These are phyloP conservation scores for Leccinum arenicola DNA, from an alignment of 768 basidiomycete species.

Conservation along the genomic window DNA sequence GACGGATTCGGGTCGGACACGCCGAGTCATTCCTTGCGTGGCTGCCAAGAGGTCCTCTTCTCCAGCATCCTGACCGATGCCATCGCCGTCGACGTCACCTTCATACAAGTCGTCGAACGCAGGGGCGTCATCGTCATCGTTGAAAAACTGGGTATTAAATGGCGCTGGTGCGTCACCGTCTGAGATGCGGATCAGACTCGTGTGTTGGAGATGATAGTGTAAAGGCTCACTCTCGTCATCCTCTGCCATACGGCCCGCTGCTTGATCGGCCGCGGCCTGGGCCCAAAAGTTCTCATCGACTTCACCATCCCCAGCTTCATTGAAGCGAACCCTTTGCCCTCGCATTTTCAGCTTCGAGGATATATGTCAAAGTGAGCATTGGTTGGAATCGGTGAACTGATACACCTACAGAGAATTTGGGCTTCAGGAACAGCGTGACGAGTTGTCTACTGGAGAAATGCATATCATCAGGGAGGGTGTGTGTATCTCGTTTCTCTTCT, in stretches of 20 bases:
- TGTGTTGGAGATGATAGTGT: not conserved
- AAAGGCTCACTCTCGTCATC: slow-evolving; percentile 61
- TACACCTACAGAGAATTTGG: slow-evolving; percentile 80
- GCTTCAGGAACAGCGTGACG: slow-evolving; percentile 91
- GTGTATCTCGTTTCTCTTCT: slow-evolving; percentile 67
- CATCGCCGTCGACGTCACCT: slow-evolving; percentile 49
- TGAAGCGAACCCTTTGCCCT: slow-evolving; percentile 54
- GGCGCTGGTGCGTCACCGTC: slow-evolving; percentile 58
- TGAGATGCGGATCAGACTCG: slow-evolving; percentile 15
- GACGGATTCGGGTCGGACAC: slow-evolving; percentile 83
- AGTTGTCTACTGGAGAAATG: slow-evolving; percentile 92
- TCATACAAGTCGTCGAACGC: slow-evolving; percentile 58
- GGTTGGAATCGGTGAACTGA: not conserved
- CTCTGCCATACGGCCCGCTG: slow-evolving; percentile 51
- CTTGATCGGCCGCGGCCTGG: slow-evolving; percentile 84
- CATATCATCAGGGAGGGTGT: slow-evolving; percentile 93
- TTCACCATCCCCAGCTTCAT: slow-evolving; percentile 74
- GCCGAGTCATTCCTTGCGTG: slow-evolving; percentile 72
- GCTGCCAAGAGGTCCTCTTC: slow-evolving; percentile 89
- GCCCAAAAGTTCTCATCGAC: slow-evolving; percentile 98
- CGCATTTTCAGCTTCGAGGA: slow-evolving; percentile 80
- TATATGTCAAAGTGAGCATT: slow-evolving; percentile 1
- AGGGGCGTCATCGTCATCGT: slow-evolving; percentile 84
- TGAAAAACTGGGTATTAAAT: slow-evolving; percentile 96
- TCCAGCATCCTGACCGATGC: slow-evolving; percentile 51